Percentiles rank a stretch among this genome's conserved stretches.
Conservation (phyloP, 805 yeast species). For the Candida nemodendra region DNA sequence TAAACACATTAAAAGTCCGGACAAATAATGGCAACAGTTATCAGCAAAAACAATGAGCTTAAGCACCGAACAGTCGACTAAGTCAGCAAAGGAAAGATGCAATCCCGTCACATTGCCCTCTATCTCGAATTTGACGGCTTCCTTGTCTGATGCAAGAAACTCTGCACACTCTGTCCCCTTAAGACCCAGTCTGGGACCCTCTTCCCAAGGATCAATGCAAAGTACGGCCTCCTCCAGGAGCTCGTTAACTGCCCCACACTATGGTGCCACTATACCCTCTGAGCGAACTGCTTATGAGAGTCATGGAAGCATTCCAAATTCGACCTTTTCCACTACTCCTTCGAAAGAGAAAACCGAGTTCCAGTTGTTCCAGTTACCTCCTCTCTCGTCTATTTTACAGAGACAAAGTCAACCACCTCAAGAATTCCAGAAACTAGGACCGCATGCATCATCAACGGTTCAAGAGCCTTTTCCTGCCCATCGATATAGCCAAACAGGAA, state of each 20-base stretch:
- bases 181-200: neutral
- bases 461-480: slow-evolving; percentile 3
- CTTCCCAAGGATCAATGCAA: neutral
- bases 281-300: slow-evolving; percentile 1
- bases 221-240: neutral
- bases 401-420: neutral
- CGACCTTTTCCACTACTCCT: slow-evolving; percentile 3
- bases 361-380: slow-evolving; percentile 19
- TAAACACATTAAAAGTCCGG: no score
- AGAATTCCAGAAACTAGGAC: neutral
- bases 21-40: slow-evolving; percentile 14
- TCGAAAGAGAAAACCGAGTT: slow-evolving; percentile 4
- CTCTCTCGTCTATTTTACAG: slow-evolving; percentile 18
- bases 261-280: neutral
- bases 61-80: slow-evolving; percentile 2
- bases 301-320: slow-evolving; percentile 3
- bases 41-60: slow-evolving; percentile 10
- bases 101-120: slow-evolving; percentile 19
- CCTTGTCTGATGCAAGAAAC: slow-evolving; percentile 3
- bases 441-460: slow-evolving; percentile 2
- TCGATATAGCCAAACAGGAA: neutral
- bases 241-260: neutral
- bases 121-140: slow-evolving; percentile 19
- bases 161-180: neutral
- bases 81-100: slow-evolving; percentile 3